phyloP scores from a whole-genome alignment of 139 green algal genomes.

The Pleodorina starrii region DNA sequence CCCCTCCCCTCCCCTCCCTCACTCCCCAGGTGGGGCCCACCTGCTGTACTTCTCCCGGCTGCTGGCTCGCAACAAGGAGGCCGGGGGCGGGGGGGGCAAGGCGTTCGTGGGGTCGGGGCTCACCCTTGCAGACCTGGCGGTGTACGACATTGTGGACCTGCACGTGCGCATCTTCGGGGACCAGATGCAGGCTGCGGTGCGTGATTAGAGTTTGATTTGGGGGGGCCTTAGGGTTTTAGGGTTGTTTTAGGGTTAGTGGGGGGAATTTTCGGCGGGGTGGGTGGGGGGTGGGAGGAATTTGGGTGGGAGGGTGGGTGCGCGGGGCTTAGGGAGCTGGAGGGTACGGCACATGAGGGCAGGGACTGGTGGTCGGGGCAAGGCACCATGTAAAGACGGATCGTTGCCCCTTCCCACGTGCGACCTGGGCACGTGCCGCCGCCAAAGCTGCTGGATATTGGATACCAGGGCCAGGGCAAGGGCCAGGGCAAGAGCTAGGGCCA shows the following conservation, averaged over 20 bases:
- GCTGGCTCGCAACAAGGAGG: background rate
- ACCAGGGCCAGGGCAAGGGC: too few relatives aligned
- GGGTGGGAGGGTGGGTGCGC: background rate
- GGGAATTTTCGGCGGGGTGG: background rate
- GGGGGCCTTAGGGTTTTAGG: too few relatives aligned
- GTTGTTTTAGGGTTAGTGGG: background rate
- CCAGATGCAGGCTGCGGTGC: conserved; percentile 56
- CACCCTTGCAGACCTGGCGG: conserved; percentile 56
- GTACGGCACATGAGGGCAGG: background rate
- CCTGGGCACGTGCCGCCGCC: too few relatives aligned
- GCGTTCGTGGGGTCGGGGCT: conserved; percentile 57
- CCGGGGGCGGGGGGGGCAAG: conserved; percentile 12
- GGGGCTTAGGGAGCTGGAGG: background rate
- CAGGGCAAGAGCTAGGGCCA: too few relatives aligned
- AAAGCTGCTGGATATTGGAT: too few relatives aligned
- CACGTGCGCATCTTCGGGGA: conserved; percentile 64
- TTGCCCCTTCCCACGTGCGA: too few relatives aligned
- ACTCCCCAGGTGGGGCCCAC: conserved; percentile 5
- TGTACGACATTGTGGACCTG: conserved; percentile 71
- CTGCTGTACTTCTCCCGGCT: conserved; percentile 54
- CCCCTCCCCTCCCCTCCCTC: background rate
- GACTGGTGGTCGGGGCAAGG: background rate
- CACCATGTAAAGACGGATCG: too few relatives aligned
- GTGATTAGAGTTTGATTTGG: too few relatives aligned
- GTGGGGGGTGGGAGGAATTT: too few relatives aligned